These are phyloP conservation scores for Leccinum pachyderme DNA, from an alignment of 1,284 basidiomycete genomes.

Conservation along the genomic window DNA sequence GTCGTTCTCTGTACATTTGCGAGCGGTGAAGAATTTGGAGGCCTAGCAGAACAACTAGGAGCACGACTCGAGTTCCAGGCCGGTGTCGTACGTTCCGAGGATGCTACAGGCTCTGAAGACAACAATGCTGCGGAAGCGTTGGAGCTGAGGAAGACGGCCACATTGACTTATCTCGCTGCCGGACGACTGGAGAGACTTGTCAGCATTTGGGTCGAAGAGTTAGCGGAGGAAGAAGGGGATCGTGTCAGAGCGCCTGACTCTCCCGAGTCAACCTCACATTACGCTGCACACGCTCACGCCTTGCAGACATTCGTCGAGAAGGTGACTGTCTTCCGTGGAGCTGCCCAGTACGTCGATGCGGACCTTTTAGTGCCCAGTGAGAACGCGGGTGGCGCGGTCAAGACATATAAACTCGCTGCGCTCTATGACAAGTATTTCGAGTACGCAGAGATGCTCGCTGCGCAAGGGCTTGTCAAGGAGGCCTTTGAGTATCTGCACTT, in stretches of 20 bases:
- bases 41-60: conserved; percentile 89
- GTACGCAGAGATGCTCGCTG: conserved; percentile 90
- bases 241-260: conserved; percentile 17
- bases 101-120: conserved; percentile 39
- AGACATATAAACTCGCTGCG: conserved; percentile 80
- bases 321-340: conserved; percentile 90
- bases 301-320: conserved; percentile 97
- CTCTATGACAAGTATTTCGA: conserved; percentile 95
- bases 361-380: conserved; percentile 52
- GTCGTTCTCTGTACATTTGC: conserved; percentile 97
- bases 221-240: conserved; percentile 78
- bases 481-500: conserved; percentile 81
- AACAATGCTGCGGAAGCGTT: conserved; percentile 42
- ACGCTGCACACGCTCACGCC: conserved; percentile 86
- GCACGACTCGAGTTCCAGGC: conserved; percentile 71
- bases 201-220: conserved; percentile 91
- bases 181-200: conserved; percentile 87
- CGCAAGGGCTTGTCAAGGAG: conserved; percentile 85
- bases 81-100: conserved; percentile 20
- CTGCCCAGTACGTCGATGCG: conserved; percentile 83
- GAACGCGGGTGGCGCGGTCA: conserved; percentile 46
- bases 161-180: conserved; percentile 90
- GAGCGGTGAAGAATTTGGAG: conserved; percentile 78
- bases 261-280: conserved; percentile 52
- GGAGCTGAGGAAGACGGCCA: conserved; percentile 84